Percentiles rank a stretch among this genome's conserved stretches.
Conservation (phyloP, 1,284 basidiomycete genomes). For the Phlebopus sp. region DNA sequence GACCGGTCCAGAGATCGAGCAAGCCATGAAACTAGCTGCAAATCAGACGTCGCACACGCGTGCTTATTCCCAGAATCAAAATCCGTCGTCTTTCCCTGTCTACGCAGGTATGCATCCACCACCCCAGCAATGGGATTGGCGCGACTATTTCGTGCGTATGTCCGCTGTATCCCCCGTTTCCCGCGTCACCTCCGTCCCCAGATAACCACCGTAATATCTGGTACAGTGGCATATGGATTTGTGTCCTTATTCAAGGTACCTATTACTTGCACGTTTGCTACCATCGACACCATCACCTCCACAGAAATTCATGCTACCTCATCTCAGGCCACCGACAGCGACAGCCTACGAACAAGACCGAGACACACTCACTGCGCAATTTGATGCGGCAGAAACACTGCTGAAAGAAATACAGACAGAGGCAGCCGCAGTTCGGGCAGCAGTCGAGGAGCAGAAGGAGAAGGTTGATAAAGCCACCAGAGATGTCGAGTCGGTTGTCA, state of each 20-base stretch:
- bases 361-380: slow-evolving; percentile 83
- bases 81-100: slow-evolving; percentile 34
- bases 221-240: slow-evolving; percentile 87
- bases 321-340: slow-evolving; percentile 85
- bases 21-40: slow-evolving; percentile 70
- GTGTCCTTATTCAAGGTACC: slow-evolving; percentile 77
- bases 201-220: slow-evolving; percentile 94
- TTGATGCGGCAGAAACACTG: slow-evolving; percentile 86
- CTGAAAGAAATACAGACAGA: slow-evolving; percentile 81
- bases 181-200: slow-evolving; percentile 36
- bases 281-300: background rate
- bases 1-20: slow-evolving; percentile 81
- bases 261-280: background rate
- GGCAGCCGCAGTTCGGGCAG: slow-evolving; percentile 68
- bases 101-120: slow-evolving; percentile 40
- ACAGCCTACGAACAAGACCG: slow-evolving; percentile 91
- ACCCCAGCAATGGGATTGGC: slow-evolving; percentile 78
- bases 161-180: background rate
- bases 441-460: slow-evolving; percentile 81
- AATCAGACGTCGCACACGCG: slow-evolving; percentile 20
- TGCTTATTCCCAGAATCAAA: slow-evolving; percentile 19
- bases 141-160: slow-evolving; percentile 85
- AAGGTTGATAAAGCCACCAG: slow-evolving; percentile 75
- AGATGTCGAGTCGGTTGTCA: slow-evolving; percentile 79
- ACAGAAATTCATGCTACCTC: slow-evolving; percentile 90